phyloP scores from a whole-genome alignment of 2,329 filamentous ascomycete species.

The Neoscytalidium dimidiatum region DNA sequence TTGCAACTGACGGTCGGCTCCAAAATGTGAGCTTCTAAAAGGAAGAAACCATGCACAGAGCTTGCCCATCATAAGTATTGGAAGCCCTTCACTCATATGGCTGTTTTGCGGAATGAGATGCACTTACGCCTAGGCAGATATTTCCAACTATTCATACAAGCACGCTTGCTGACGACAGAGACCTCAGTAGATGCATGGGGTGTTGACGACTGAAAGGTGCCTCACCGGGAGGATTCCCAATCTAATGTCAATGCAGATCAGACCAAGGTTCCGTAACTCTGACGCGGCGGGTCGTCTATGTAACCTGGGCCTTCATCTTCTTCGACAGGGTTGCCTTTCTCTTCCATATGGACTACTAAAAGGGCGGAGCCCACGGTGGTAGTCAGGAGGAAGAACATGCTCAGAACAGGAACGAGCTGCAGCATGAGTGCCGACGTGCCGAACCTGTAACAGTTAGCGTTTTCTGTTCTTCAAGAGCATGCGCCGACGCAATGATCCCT shows the following conservation, averaged over 20 bases:
- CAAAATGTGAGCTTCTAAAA: too few species aligned
- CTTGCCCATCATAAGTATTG: too few species aligned
- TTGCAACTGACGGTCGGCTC: too few species aligned
- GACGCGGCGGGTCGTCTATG: conserved; percentile 9
- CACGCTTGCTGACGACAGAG: not conserved
- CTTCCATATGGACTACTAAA: conserved; percentile 81
- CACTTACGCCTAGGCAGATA: too few species aligned
- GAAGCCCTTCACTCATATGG: too few species aligned
- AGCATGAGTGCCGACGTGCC: conserved; percentile 81
- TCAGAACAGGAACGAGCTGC: conserved; percentile 84
- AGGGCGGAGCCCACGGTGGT: conserved; percentile 81
- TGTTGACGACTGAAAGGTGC: too few species aligned
- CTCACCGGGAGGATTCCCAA: not conserved
- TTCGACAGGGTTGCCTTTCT: conserved; percentile 38
- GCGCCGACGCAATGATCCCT: conserved; percentile 21
- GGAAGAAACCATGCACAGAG: too few species aligned
- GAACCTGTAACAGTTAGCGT: conserved; percentile 55
- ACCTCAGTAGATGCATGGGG: too few species aligned
- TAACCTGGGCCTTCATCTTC: not conserved
- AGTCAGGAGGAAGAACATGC: conserved; percentile 93
- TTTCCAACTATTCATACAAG: too few species aligned
- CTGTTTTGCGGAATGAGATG: not conserved
- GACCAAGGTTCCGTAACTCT: conserved; percentile 6
- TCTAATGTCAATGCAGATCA: not conserved
- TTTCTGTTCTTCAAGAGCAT: not conserved